Conservation (phyloP, 257 asterid species). For the Forsythia suspensa region DNA sequence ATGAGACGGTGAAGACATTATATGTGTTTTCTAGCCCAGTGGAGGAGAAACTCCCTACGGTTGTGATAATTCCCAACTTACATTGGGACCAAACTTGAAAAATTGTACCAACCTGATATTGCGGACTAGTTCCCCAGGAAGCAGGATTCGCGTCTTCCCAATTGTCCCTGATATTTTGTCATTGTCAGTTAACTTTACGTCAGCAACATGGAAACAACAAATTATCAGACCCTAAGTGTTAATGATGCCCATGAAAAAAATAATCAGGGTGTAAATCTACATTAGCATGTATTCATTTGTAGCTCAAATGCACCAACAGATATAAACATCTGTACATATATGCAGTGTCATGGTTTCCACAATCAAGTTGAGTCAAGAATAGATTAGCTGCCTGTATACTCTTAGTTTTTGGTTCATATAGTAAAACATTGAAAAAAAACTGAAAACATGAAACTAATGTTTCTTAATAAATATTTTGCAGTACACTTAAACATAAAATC, state of each 20-base stretch:
- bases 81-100: not conserved
- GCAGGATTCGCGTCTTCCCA: conserved; percentile 99
- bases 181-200: conserved; percentile 18
- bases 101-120: conserved; percentile 64
- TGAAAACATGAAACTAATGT: not conserved
- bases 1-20: too few species aligned
- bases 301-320: not conserved
- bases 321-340: not conserved
- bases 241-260: not conserved
- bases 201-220: conserved; percentile 10
- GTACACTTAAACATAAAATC: not conserved
- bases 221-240: not conserved
- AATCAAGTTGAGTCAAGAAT: not conserved
- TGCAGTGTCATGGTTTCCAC: not conserved
- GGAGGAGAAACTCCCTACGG: too few species aligned
- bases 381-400: not conserved
- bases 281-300: not conserved
- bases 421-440: not conserved
- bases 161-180: conserved; percentile 60
- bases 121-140: conserved; percentile 98
- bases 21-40: too few species aligned
- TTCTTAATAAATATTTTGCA: not conserved
- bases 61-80: not conserved
- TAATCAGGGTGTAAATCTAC: conserved; percentile 3
- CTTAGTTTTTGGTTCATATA: not conserved